Evolutionary conservation across 2,329 filamentous ascomycete genomes (phyloP), one percentile per base, ranked within the genome.

Genomic region (Claviceps citrina): DNA sequence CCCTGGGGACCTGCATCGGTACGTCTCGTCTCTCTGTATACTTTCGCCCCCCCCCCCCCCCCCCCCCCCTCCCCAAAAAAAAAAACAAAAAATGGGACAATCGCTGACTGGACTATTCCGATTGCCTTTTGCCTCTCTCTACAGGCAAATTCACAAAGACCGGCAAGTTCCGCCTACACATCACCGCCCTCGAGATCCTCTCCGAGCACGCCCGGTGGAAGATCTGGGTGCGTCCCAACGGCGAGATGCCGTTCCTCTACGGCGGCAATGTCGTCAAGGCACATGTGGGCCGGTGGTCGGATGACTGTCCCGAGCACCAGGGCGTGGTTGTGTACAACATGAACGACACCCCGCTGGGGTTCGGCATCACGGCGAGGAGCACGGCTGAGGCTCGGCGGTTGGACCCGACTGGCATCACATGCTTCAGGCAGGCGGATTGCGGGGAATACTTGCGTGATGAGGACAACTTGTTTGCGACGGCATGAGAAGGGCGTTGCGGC

Each of bases 241-340:
- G 91, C 49, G 87, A 93, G 55, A 94, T 95, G 86, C 89, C 91
- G 1, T 96, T 93, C 60, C 65, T 98, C 35, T 98, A 96, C 62
- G 91, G 91, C 39, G 84, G 84, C 42, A 87, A 96, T 60, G 71
- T 93, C 39, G 76, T 93, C 50, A 73, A 73, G 57, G 69, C 69
- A 7, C 69, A 73, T 53, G 74, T 91, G 15, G 84, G 84, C 16
- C 67, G 86, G 45, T 89, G 83, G 78, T 83, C 78, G 31, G 86
- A 94, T 54, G 89, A 96, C 65, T 87, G 82, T 52, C 87, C 89
- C 0, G 86, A 93, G 63, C 87, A 96, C 62, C 80, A 86, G 52
- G 91, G 91, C 31, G 80, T 94, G 10, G 76, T 98, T 35, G 82
- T 98, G 18, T 78, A 85, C 64, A 81, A 75, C 54, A 93, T 94